Base-by-base conservation (phyloP, 2,329 filamentous ascomycete genomes). In the Ampelomyces quisqualis region DNA sequence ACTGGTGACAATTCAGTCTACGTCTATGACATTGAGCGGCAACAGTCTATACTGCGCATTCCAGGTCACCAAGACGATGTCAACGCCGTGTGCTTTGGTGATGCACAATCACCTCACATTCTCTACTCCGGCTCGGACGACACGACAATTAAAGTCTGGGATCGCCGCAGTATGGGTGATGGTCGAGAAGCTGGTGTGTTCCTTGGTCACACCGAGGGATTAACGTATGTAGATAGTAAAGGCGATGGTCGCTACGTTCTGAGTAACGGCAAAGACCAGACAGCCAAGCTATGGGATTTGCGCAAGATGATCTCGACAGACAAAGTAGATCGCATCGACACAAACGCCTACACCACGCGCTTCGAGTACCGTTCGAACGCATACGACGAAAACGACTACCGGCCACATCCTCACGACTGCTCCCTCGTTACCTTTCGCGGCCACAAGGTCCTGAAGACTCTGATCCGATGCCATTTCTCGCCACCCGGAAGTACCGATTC, bases 41-140 rank as follows among this genome's bases (percentile, higher is more conserved):
- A 85, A 7, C 78, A 79, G 31, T 81, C 87, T 0, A 77, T 94
- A 21, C 81, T 96, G 40, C 79, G 82, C 33, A 81, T 95, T 18
- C 74, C 76, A 11, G 90, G 89, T 0, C 93, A 98, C 61, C 73
- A 81, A 4, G 82, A 94, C 55, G 90, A 98, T 64, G 91, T 97
- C 39, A 98, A 97, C 57, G 93, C 93, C 4, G 93, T 98, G 1
- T 96, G 90, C 68, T 97, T 95, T 60, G 93, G 90, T 1, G 90
- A 97, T 68, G 84, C 83, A 46, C 79, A 80, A 20, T 94, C 88
- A 0, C 91, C 93, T 1, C 90, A 98, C 64, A 91, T 97, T 46
- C 76, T 98, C 2, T 97, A 96, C 70, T 96, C 90, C 0, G 93
- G 93, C 14, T 95, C 90, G 0, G 93, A 98, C 62, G 93, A 98